These are phyloP conservation scores for Mycothermus thermophilus DNA, from an alignment of 495 filamentous ascomycete species.

Conservation along the genomic window DNA sequence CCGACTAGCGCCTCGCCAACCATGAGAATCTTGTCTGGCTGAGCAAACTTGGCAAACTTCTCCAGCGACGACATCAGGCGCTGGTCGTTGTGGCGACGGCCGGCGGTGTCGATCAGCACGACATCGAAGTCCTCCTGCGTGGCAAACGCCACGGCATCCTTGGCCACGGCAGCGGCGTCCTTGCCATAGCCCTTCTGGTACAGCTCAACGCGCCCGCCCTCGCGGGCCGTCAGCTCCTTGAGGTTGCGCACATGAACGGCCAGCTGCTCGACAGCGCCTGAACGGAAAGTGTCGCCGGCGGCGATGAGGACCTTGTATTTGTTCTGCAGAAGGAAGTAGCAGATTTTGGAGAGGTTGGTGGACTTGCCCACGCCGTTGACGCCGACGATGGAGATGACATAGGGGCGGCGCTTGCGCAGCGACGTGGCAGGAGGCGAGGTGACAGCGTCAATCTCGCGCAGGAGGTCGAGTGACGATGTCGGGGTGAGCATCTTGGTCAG, in stretches of 20 bases:
- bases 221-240: slow-evolving; percentile 66
- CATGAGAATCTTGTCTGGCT: slow-evolving; percentile 98
- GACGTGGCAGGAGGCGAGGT: slow-evolving; percentile 46
- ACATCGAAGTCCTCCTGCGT: slow-evolving; percentile 69
- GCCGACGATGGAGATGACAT: slow-evolving; percentile 94
- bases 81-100: slow-evolving; percentile 87
- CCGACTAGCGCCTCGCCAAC: slow-evolving; percentile 94
- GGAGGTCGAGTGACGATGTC: slow-evolving; percentile 82
- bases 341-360: slow-evolving; percentile 91
- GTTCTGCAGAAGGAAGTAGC: slow-evolving; percentile 94
- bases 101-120: slow-evolving; percentile 92
- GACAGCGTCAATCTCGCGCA: slow-evolving; percentile 79
- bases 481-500: slow-evolving; percentile 90
- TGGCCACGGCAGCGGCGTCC: slow-evolving; percentile 87
- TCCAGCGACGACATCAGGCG: slow-evolving; percentile 88
- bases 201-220: slow-evolving; percentile 72
- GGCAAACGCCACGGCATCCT: slow-evolving; percentile 76
- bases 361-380: slow-evolving; percentile 98
- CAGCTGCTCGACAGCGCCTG: slow-evolving; percentile 91
- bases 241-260: slow-evolving; percentile 87
- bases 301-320: slow-evolving; percentile 90
- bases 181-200: slow-evolving; percentile 97
- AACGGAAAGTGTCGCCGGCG: slow-evolving; percentile 94
- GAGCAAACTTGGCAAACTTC: slow-evolving; percentile 91
- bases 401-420: slow-evolving; percentile 53